phyloP scores from a whole-genome alignment of 306 rosid genomes.

The Vicia sativa region DNA sequence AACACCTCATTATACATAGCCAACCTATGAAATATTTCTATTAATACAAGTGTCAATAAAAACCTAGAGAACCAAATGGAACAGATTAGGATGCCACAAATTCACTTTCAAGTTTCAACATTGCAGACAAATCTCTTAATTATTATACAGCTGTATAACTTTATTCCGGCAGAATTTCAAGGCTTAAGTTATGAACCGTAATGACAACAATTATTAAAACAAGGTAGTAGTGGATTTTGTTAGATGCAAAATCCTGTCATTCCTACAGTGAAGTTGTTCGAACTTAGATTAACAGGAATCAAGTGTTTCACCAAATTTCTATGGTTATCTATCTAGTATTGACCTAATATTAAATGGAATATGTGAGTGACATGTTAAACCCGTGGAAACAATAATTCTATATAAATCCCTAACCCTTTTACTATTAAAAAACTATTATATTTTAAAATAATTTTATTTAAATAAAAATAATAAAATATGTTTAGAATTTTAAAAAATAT shows the following conservation, averaged over 20 bases:
- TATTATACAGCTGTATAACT: background rate
- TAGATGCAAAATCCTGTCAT: constrained; percentile 18
- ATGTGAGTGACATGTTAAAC: constrained; percentile 37
- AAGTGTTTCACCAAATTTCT: constrained; percentile 46
- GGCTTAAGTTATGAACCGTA: constrained; percentile 16
- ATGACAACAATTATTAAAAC: constrained; percentile 37
- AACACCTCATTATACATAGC: too few species aligned
- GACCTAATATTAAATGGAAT: constrained; percentile 29
- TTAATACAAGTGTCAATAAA: constrained; percentile 36
- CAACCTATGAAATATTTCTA: too few species aligned
- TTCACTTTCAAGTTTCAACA: constrained; percentile 21
- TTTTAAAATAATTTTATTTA: too few species aligned
- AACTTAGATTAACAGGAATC: constrained; percentile 34
- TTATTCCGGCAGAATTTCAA: constrained; percentile 19
- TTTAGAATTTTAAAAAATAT: too few species aligned
- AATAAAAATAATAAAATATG: too few species aligned
- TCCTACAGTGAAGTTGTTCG: constrained; percentile 38
- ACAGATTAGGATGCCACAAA: constrained; percentile 50
- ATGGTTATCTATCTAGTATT: constrained; percentile 43
- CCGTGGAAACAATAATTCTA: constrained; percentile 22
- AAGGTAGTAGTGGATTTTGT: constrained; percentile 6
- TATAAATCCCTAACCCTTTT: too few species aligned
- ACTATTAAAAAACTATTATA: too few species aligned
- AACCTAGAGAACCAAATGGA: constrained; percentile 20
- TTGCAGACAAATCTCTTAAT: constrained; percentile 16